Evolutionary conservation across 345 rosid genomes (phyloP), one percentile per base, ranked within the genome.

Genomic region (Populus simonii): DNA sequence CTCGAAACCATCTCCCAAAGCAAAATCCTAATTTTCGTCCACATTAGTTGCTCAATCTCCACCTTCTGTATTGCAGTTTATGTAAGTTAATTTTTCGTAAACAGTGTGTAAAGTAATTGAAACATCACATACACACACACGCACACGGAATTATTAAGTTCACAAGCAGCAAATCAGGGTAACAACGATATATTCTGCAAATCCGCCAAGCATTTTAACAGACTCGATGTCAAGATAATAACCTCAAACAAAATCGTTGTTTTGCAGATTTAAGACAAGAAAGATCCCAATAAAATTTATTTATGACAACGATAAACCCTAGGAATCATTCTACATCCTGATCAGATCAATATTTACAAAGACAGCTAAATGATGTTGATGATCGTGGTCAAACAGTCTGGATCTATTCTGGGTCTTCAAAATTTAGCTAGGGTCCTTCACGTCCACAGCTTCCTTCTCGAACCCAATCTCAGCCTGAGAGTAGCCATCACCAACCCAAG

Each of bases 401-500:
- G 77, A 35, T 45, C 63, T 81, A 83, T 27, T 83, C 83, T 2
- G 87, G 93, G 53, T 88, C 91, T 71, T 86, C 90, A 47, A 80
- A 90, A 83, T 90, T 31, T 3, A 31, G 33, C 33, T 90, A 1
- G 92, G 94, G 77, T 90, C 94, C 78, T 84, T 91, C 31, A 66
- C 88, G 72, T 91, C 94, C 3, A 89, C 59, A 0, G 55, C 71
- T 36, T 80, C 84, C 15, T 6, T 76, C 57, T 27, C 70, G 69
- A 29, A 1, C 71, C 89, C 89, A 74, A 89, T 85, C 91, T 91
- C 92, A 1, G 85, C 88, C 47, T 35, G 73, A 1, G 91, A 88
- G 81, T 76, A 79, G 17, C 84, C 82, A 68, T 76, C 90, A 72
- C 94, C 92, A 29, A 83, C 83, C 94, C 94, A 90, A 2, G 92